Percentiles rank a stretch among this genome's conserved stretches.
Evolutionary conservation across 1,284 basidiomycete species (phyloP).

Genomic region (Salmacisia buchloeana): DNA sequence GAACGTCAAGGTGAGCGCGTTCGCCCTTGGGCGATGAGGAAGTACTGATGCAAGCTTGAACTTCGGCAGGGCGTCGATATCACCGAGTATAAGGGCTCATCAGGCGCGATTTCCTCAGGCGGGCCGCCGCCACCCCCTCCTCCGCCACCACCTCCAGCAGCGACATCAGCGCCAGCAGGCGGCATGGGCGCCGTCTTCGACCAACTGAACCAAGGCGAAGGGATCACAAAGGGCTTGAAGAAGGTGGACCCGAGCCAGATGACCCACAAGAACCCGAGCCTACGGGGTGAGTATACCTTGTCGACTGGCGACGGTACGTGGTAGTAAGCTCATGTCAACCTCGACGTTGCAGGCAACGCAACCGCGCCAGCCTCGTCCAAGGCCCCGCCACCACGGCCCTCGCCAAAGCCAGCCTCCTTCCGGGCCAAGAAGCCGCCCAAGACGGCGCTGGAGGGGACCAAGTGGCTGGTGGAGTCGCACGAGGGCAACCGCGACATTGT

Average conservation of each 20-base stretch:
- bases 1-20: constrained; percentile 68
- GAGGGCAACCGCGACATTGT: constrained; percentile 73
- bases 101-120: constrained; percentile 46
- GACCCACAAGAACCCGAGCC: constrained; percentile 95
- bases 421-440: constrained; percentile 79
- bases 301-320: background rate
- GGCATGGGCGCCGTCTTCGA: constrained; percentile 86
- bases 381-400: constrained; percentile 30
- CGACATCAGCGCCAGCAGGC: constrained; percentile 52
- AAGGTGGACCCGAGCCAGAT: constrained; percentile 94
- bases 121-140: constrained; percentile 57
- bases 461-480: constrained; percentile 94
- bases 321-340: background rate
- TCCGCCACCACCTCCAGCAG: constrained; percentile 53
- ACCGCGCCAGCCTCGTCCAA: constrained; percentile 14
- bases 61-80: constrained; percentile 20
- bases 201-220: constrained; percentile 80
- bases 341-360: no score
- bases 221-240: constrained; percentile 80
- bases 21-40: constrained; percentile 45
- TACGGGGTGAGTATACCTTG: constrained; percentile 64
- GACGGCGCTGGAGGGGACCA: constrained; percentile 81
- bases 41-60: no score
- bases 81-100: constrained; percentile 19
- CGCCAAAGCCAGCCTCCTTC: constrained; percentile 32